phyloP scores from a whole-genome alignment of 106 monocot genomes.

The Acanthochlamys bracteata region DNA sequence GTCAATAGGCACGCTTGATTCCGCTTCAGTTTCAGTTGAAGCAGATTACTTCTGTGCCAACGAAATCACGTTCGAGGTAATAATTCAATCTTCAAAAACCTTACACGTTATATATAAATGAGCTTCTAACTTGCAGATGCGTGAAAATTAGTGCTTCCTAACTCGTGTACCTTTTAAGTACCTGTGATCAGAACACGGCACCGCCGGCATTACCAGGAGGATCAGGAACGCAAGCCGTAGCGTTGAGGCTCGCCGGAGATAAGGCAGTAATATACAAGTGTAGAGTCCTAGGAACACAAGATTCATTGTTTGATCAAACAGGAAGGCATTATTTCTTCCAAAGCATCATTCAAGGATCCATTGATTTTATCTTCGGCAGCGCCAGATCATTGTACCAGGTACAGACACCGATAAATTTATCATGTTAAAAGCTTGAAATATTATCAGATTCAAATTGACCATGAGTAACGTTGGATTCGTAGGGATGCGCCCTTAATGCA shows the following conservation, averaged over 20 bases:
- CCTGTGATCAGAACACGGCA: constrained; percentile 53
- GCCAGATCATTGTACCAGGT: constrained; percentile 85
- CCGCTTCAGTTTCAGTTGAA: constrained; percentile 50
- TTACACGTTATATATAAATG: too few relatives aligned
- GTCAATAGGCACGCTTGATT: constrained; percentile 41
- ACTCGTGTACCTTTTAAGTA: neutral
- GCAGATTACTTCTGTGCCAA: constrained; percentile 56
- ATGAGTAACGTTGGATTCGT: neutral
- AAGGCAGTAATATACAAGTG: constrained; percentile 68
- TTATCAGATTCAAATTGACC: neutral
- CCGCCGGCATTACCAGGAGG: constrained; percentile 49
- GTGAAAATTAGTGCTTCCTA: too few relatives aligned
- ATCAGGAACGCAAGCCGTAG: constrained; percentile 77
- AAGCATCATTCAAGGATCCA: constrained; percentile 75
- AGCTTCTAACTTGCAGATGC: too few relatives aligned
- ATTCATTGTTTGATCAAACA: constrained; percentile 78
- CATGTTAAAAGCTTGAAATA: neutral
- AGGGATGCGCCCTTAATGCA: constrained; percentile 64
- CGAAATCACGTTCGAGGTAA: constrained; percentile 59
- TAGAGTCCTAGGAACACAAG: constrained; percentile 64
- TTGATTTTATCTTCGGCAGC: constrained; percentile 89
- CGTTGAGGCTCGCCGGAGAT: constrained; percentile 74
- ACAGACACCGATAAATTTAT: too few relatives aligned
- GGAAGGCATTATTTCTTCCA: constrained; percentile 73
- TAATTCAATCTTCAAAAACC: neutral